Base-by-base conservation (phyloP, 768 basidiomycete species). In the Gymnopilus junonius region DNA sequence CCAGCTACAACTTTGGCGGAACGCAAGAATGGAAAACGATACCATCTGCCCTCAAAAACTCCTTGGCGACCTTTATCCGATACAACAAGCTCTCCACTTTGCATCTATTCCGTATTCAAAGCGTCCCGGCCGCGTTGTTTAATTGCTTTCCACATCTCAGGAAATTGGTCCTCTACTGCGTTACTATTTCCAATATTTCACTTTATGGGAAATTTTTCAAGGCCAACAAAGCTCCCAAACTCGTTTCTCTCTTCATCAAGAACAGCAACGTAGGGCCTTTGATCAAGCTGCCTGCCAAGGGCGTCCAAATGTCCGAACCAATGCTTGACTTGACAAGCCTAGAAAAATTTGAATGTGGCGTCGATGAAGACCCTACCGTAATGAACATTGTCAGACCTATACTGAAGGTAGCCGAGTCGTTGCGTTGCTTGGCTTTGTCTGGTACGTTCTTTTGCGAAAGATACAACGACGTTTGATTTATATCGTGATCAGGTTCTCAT, bases 1-100 rank as follows among this genome's bases (percentile, higher is more conserved):
- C 37, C 15, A 12, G 37, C 3, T 39, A 39, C 37, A 39, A 17
- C 8, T 8, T 6, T n/a, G 43, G 37, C 10, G 56, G 54, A 15
- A 51, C 32, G 27, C 51, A 63, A n/a, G 35, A 55, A 32, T 65
- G 67, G 64, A 35, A 50, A 31, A 39, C 48, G 3, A 42, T 65
- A 21, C 35, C 63, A 27, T 25, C 11, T 8, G 17, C 46, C 20
- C 35, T 61, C 31, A 50, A 23, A 25, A 25, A 11, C 20, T 65
- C 59, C 8, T 37, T 65, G 27, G 23, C 37, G 12, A 46, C 39
- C 14, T 65, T 65, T 29, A 61, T 65, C n/a, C 64, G 31, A 11
- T 61, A 35, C 6, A 61, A 61, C 55, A 54, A 31, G 27, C 61
- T 65, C 23, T 40, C 29, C 21, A 12, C 51, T n/a, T 39, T 65